These are phyloP conservation scores for Vairimorpha apis DNA, from an alignment of 371 early-diverging fungal species.

Conservation along the genomic window DNA sequence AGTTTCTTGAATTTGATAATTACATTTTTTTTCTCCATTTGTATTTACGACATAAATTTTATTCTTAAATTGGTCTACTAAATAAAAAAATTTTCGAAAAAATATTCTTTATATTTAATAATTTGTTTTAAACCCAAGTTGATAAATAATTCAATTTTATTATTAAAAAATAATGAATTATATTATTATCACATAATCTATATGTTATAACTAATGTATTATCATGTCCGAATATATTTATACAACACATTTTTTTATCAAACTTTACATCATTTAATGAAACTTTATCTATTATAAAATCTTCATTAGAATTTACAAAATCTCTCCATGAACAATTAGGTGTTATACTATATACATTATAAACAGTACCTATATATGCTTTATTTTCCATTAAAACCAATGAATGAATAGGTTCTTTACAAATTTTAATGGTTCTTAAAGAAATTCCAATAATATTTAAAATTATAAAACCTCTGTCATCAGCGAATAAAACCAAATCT, in stretches of 20 bases:
- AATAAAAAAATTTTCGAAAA: neutral
- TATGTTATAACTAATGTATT: neutral
- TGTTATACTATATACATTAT: conserved; percentile 18
- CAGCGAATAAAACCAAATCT: conserved; percentile 35
- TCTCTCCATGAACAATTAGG: neutral
- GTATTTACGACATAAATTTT: neutral
- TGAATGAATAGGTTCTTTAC: conserved; percentile 28
- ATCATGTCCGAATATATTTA: conserved; percentile 5
- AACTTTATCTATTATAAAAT: neutral
- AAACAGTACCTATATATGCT: conserved; percentile 18
- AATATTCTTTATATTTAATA: neutral
- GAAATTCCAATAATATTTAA: neutral
- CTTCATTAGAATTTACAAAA: neutral
- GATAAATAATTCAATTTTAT: neutral
- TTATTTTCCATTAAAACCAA: neutral
- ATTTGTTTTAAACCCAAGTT: conserved; percentile 1
- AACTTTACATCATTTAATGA: neutral
- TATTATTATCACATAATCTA: neutral
- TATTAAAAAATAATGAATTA: conserved; percentile 1
- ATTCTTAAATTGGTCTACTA: conserved; percentile 1
- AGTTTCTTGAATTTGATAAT: neutral
- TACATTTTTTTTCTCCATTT: neutral
- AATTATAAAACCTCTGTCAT: conserved; percentile 38
- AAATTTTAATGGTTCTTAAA: conserved; percentile 11
- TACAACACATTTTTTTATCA: neutral